Base-by-base conservation (phyloP, 176 grass and related monocot genomes). In the Zoysia pacifica region DNA sequence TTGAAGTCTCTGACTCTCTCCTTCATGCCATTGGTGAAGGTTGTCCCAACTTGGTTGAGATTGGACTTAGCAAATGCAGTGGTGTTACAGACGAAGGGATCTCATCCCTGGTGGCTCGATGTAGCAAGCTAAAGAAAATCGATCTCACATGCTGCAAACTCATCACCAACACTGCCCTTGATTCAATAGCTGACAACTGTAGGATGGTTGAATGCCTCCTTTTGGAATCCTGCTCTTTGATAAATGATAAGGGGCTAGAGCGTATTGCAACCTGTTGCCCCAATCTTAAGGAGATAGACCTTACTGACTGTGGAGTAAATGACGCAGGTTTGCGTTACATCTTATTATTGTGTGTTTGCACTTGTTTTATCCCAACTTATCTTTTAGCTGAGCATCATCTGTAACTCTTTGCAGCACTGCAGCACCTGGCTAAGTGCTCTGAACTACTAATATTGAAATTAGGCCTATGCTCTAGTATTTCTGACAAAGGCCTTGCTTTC, bases 51-150 rank as follows among this genome's bases (percentile, higher is more conserved):
- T 89, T 99, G 72, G 70, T 85, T 48, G 90, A 95, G 83, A 88
- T 99, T 76, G 88, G 96, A 78, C 92, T 99, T 63, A 89, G 92
- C 80, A 99, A 99, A 89, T 95, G 96, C 79, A 81, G 81, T 0
- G 86, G 78, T 47, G 92, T 93, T 82, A 93, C 92, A 7, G 92
- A 99, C 73, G 86, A 93, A 79, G 88, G 92, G 66, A 86, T 99
- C 40, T 93, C 90, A 76, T 78, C 68, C 12, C 92, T 99, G n/a
- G 92, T 99, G 72, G 59, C 58, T 53, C 69, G 9, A 11, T 93
- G 96, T 74, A 71, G 70, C 45, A n/a, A 88, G 84, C 75, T 99
- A 75, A 93, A 68, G 62, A 84, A 72, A 67, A 87, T 99, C 77
- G 84, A 99, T 88, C 88, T 99, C 54, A 93, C 92, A 71, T 99